Evolutionary conservation across 208 protist species (phyloP), one percentile per base, ranked within the genome.

Genomic region (Acanthamoeba divionensis): DNA sequence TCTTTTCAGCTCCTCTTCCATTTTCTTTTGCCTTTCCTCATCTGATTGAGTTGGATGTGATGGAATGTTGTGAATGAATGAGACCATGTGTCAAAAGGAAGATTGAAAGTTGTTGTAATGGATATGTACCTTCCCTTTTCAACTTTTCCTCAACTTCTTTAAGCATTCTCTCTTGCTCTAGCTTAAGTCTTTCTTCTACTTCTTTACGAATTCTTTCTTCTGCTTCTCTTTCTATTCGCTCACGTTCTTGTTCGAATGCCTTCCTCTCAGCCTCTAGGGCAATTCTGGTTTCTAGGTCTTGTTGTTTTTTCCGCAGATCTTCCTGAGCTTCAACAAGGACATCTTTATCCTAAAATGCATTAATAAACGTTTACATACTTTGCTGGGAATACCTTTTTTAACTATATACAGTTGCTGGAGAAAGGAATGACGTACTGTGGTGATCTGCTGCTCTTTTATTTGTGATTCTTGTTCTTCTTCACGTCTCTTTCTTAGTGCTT

Each of bases 1-100:
- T 31, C 36, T 79, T 21, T 79, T n/a, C 31, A 79, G 44, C 29
- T 79, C 67, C 44, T 79, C 67, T 45, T 79, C 67, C 33, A 79
- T 18, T 15, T 79, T 79, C 44, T 50, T 44, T 45, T 24, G 24
- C 15, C 67, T 36, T 45, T 79, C 67, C 44, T 79, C 67, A 36
- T 79, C 67, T 67, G n/a, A 9, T 38, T 4, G 4, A 12, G 3
- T 36, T 21, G 8, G 33, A 65, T 65, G 8, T 36, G 57, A 12
- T 21, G 26, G 3, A 65, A 36, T 9, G 3, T 4, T 36, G 10
- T 9, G 36, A 66, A 38, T 13, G 18, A 66, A 66, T 65, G 57
- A 4, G 33, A 65, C 57, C 12, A 66, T 5, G 6, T 6, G 57
- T 65, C 3, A 0, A 67, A 26, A 67, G 13, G 12, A 29, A 36